These are phyloP conservation scores for Saprolegnia parasitica DNA, from an alignment of 352 stramenopile genomes.

Conservation along the genomic window DNA sequence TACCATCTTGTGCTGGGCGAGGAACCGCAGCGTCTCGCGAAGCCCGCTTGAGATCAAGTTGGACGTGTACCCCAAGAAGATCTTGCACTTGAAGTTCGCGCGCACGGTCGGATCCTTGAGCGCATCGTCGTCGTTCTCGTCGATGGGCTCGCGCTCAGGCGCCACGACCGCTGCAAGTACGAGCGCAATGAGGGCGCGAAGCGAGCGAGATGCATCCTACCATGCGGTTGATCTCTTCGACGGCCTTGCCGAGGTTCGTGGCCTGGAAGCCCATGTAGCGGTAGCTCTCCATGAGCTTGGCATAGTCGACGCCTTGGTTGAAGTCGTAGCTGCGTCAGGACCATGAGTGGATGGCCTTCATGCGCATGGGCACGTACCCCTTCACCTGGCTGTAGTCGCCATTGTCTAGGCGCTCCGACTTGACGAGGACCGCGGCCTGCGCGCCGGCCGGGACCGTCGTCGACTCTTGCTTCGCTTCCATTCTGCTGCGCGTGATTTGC, in stretches of 20 bases:
- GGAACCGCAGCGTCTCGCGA: conserved; percentile 96
- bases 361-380: neutral
- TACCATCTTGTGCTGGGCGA: conserved; percentile 96
- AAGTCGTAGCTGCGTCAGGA: conserved; percentile 77
- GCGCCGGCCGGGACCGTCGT: conserved; percentile 42
- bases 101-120: conserved; percentile 74
- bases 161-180: conserved; percentile 87
- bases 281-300: conserved; percentile 78
- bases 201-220: conserved; percentile 33
- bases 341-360: neutral
- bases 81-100: conserved; percentile 90
- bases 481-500: neutral
- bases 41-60: conserved; percentile 99
- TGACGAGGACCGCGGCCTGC: conserved; percentile 68
- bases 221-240: conserved; percentile 99
- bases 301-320: conserved; percentile 85
- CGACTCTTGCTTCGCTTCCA: neutral
- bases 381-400: conserved; percentile 28
- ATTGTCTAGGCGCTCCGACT: conserved; percentile 65
- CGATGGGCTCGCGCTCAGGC: conserved; percentile 89
- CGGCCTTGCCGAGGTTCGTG: conserved; percentile 94
- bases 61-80: conserved; percentile 99
- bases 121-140: conserved; percentile 90
- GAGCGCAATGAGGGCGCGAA: neutral
- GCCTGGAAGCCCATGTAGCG: conserved; percentile 91